Conservation (phyloP, 202 grass and related monocot species). For the Schoenoplectus tabernaemontani region DNA sequence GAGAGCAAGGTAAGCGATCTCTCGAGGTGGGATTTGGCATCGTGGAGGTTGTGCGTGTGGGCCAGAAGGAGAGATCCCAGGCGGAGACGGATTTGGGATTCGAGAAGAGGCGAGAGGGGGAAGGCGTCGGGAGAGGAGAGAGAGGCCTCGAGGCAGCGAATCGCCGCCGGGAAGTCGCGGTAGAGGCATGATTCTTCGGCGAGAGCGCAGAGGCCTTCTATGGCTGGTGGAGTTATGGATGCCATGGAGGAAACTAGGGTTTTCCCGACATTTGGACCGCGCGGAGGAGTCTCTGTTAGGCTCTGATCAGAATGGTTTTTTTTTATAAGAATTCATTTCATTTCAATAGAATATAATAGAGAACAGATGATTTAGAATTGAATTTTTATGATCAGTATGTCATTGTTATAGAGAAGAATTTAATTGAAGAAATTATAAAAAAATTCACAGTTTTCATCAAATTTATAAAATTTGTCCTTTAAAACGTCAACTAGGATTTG, state of each 20-base stretch:
- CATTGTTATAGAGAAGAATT: too few relatives aligned
- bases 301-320: too few relatives aligned
- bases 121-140: constrained; percentile 31
- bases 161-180: constrained; percentile 48
- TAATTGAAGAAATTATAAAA: too few relatives aligned
- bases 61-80: constrained; percentile 47
- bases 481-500: too few relatives aligned
- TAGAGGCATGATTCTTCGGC: constrained; percentile 77
- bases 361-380: too few relatives aligned
- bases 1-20: constrained; percentile 56
- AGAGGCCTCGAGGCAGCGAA: constrained; percentile 51
- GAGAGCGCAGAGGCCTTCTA: constrained; percentile 67
- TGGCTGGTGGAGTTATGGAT: constrained; percentile 25
- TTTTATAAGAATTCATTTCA: too few relatives aligned
- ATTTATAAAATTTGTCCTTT: too few relatives aligned
- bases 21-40: constrained; percentile 72
- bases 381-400: too few relatives aligned
- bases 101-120: constrained; percentile 63
- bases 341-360: too few relatives aligned
- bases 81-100: constrained; percentile 71
- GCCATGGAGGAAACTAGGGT: constrained; percentile 25
- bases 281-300: not conserved
- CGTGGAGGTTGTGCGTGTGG: constrained; percentile 31
- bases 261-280: not conserved
- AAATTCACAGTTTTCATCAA: too few relatives aligned